These are phyloP conservation scores for Codiaeum variegatum DNA, from an alignment of 441 rosid genomes.

Conservation along the genomic window DNA sequence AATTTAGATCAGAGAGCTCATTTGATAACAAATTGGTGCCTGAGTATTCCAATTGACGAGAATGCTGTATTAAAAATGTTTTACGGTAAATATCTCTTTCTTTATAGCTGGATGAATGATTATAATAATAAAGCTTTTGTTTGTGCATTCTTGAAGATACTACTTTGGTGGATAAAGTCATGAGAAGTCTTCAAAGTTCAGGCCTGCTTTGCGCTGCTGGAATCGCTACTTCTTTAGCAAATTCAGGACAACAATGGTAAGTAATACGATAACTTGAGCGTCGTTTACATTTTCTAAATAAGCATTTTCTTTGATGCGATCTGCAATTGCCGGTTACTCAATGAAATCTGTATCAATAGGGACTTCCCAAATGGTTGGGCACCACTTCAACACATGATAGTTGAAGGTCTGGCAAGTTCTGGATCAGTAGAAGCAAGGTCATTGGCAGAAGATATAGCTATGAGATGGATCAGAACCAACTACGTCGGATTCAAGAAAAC, in stretches of 20 bases:
- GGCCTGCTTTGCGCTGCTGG: conserved; percentile 67
- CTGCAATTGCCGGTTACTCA: background rate
- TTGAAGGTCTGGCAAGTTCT: conserved; percentile 73
- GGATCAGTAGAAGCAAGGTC: conserved; percentile 45
- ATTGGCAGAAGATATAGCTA: conserved; percentile 67
- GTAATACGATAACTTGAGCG: background rate
- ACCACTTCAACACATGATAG: conserved; percentile 82
- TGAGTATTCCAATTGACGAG: background rate
- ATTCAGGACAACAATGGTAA: conserved; percentile 80
- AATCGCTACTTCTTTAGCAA: conserved; percentile 62
- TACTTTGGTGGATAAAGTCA: conserved; percentile 46
- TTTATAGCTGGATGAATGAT: background rate
- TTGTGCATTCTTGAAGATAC: conserved; percentile 37
- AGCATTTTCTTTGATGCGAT: too few species aligned
- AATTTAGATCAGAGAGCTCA: background rate
- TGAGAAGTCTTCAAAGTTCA: conserved; percentile 48
- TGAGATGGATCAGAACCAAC: conserved; percentile 75
- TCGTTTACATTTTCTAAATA: background rate
- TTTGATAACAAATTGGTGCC: background rate
- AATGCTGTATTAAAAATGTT: too few species aligned
- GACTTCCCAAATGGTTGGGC: conserved; percentile 97
- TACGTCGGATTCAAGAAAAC: conserved; percentile 55
- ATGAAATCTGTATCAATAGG: conserved; percentile 37
- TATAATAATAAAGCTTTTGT: conserved; percentile 6
- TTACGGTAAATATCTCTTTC: background rate